Conservation (phyloP, 345 rosid genomes). For the Bretschneidera sinensis region DNA sequence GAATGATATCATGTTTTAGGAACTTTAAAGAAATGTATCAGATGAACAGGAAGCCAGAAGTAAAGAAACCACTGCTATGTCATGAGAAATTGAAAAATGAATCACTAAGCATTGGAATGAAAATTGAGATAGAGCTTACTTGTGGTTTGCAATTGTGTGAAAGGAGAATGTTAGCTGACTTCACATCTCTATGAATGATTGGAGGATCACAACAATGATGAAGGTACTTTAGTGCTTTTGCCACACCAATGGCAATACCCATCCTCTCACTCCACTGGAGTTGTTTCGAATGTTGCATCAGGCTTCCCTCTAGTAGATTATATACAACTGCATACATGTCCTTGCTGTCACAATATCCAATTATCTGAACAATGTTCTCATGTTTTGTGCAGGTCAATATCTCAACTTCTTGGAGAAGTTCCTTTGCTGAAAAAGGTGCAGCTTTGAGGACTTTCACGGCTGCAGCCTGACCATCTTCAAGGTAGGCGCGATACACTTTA, state of each 20-base stretch:
- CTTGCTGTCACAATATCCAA: constrained; percentile 25
- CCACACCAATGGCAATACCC: constrained; percentile 35
- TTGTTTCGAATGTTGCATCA: constrained; percentile 26
- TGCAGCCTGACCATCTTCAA: constrained; percentile 23
- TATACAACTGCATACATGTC: constrained; percentile 32
- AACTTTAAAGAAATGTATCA: not conserved
- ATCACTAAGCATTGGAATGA: too few species aligned
- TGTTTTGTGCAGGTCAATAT: constrained; percentile 23
- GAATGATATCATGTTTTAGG: too few species aligned
- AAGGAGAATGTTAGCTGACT: constrained; percentile 40
- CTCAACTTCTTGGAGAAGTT: constrained; percentile 33
- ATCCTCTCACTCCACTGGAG: constrained; percentile 33
- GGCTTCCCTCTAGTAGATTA: constrained; percentile 29
- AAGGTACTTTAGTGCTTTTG: constrained; percentile 38
- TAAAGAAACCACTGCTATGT: too few species aligned
- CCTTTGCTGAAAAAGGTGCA: constrained; percentile 21
- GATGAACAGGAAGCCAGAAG: too few species aligned
- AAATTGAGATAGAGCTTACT: constrained; percentile 11
- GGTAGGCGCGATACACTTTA: constrained; percentile 26
- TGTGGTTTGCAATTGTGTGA: constrained; percentile 28
- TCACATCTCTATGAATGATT: constrained; percentile 34
- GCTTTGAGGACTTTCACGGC: constrained; percentile 36
- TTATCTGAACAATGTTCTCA: constrained; percentile 30
- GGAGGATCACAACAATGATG: constrained; percentile 36
- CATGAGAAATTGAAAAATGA: too few species aligned